Evolutionary conservation across 1,139 yeast species (phyloP).

Genomic region (Ashbya aceris): DNA sequence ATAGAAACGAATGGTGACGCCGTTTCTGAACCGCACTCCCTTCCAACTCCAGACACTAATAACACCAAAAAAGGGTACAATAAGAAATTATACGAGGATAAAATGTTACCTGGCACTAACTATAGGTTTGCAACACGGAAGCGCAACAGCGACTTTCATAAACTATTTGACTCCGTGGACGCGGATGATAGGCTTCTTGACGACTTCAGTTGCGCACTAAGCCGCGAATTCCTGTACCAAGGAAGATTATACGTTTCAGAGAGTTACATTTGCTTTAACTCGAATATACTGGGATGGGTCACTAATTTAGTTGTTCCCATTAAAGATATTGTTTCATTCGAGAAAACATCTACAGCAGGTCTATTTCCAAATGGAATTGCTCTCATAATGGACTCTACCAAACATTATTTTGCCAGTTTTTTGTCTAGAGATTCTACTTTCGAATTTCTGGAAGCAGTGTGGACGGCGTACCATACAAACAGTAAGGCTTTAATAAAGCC

Average conservation of each 20-base stretch:
- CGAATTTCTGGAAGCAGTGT: conserved; percentile 54
- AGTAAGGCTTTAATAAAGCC: not conserved
- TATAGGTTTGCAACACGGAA: conserved; percentile 54
- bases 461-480: conserved; percentile 32
- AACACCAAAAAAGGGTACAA: conserved; percentile 10
- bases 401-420: conserved; percentile 79
- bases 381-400: conserved; percentile 52
- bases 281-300: conserved; percentile 91
- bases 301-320: conserved; percentile 68
- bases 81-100: conserved; percentile 33
- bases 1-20: not conserved
- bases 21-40: not conserved
- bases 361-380: conserved; percentile 84
- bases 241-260: conserved; percentile 85
- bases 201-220: conserved; percentile 83
- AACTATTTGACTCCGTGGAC: conserved; percentile 60
- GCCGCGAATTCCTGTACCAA: conserved; percentile 81
- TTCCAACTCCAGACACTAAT: not conserved
- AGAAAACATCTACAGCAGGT: conserved; percentile 78
- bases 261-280: conserved; percentile 73
- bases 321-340: conserved; percentile 63
- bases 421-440: conserved; percentile 71
- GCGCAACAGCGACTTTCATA: conserved; percentile 74
- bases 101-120: conserved; percentile 35
- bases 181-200: conserved; percentile 64